phyloP scores from a whole-genome alignment of 805 yeast species.

The Scheffersomyces stipitis region DNA sequence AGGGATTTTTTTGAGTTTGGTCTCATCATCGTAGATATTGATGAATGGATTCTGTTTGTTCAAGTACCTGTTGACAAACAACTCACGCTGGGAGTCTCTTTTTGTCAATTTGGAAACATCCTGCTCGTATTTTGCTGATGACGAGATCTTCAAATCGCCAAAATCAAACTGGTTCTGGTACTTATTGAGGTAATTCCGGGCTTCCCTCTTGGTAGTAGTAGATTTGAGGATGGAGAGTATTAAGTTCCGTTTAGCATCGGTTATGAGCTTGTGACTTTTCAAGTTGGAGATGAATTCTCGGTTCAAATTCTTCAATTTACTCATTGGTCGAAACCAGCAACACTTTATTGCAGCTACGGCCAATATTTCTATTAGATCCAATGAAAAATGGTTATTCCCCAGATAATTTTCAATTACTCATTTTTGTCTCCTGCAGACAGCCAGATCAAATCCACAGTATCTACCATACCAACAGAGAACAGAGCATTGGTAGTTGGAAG shows the following conservation, averaged over 20 bases:
- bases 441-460: no score
- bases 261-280: constrained; percentile 28
- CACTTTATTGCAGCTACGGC: no score
- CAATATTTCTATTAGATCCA: no score
- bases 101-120: constrained; percentile 10
- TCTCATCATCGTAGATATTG: constrained; percentile 29
- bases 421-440: no score
- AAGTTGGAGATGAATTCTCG: constrained; percentile 39
- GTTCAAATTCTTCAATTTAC: constrained; percentile 25
- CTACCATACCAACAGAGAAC: no score
- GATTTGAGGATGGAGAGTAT: constrained; percentile 83
- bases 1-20: constrained; percentile 40
- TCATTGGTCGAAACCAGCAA: no score
- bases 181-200: constrained; percentile 72
- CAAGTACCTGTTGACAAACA: constrained; percentile 33
- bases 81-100: constrained; percentile 28
- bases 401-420: no score
- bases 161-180: constrained; percentile 52
- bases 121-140: background rate
- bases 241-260: constrained; percentile 60
- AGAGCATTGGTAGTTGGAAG: no score
- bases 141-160: constrained; percentile 11
- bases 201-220: constrained; percentile 93
- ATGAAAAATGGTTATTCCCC: no score
- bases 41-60: constrained; percentile 33